Evolutionary conservation across 352 stramenopile genomes (phyloP), one percentile per base, ranked within the genome.

Genomic region (Hyaloperonospora brassicae): DNA sequence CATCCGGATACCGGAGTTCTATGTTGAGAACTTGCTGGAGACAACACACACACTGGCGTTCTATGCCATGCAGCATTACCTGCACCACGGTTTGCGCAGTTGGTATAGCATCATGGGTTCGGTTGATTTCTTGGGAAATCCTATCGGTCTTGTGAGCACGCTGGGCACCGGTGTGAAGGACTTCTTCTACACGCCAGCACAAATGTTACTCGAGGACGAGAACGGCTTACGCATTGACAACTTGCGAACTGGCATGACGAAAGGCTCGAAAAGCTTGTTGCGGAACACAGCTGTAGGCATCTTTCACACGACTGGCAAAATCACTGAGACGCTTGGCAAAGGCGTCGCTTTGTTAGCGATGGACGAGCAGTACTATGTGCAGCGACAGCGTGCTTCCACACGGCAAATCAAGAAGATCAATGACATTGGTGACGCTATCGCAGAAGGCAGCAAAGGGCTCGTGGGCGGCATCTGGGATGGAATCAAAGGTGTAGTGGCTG

Each of bases 171-270:
- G 90, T 24, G 87, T 97, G 5, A 92, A 93, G 39, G 90, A 97
- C 53, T 97, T 97, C 66, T 97, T 97, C 57, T 97, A 97, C 64
- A 96, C 95, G 23, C 90, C 90, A 14, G 89, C 88, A 12, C 83
- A 97, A 61, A 95, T 95, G 70, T 67, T 97, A 13, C 71, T 97
- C 12, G 86, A 93, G 62, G 76, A 96, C 46, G 86, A 94, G 51
- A 87, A 92, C 27, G 84, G 84, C 3, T 42, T 93, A 8, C 72
- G 83, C 0, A 93, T 94, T 39, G 80, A 88, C 36, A 95, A 93
- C 46, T 59, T 92, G 24, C 76, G 83, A n/a, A 93, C 79, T 25
- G 83, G 83, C 8, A 93, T 93, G 83, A 93, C 83, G 0, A 91
- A 90, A 50, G 86, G 86, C 23, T 92, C 84, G 10, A 95, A 93